Evolutionary conservation across 306 rosid genomes (phyloP), one percentile per base, ranked within the genome.

Genomic region (Glycyrrhiza uralensis): DNA sequence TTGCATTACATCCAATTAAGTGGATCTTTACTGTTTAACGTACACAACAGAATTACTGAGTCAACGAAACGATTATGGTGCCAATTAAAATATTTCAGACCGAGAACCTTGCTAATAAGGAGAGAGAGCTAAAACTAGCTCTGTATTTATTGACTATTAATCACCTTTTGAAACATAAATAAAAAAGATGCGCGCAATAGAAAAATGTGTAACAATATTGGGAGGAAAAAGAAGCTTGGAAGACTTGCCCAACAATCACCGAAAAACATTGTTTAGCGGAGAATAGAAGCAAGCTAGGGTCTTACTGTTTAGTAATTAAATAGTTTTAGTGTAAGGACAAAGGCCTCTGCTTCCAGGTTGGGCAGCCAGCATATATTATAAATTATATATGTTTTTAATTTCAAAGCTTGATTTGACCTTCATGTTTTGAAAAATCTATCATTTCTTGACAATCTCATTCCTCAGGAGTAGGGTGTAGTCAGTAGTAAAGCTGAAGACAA

Each of bases 401-500:
- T 74, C 75, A 50, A 54, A 32, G 46, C 17, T 46, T 72, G 79
- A 68, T 76, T 66, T 72, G 83, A 63, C 83, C 58, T 68, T 46
- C 57, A 52, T 11, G 75, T 80, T n/a, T 80, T 86, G 84, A 80
- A 83, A 80, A 33, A 65, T 42, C 62, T 65, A 41, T 29, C 57
- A 28, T 68, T 60, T 49, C 23, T 82, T 23, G 56, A 59, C 85
- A 76, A 62, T 82, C 51, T 18, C 1, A 10, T 68, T 70, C 68
- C 6, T 32, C 70, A 19, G n/a, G n/a, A n/a, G n/a, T n/a, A n/a
- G n/a, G n/a, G n/a, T n/a, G n/a, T n/a, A n/a, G 11, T 30, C 54
- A 28, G 20, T 52, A n/a, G n/a, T 42, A 83, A 84, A 80, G 85
- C 85, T 77, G 65, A 83, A 32, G 58, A 80, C 80, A 74, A 50